Base-by-base conservation (phyloP, 306 rosid genomes). In the Cucurbita pepo region DNA sequence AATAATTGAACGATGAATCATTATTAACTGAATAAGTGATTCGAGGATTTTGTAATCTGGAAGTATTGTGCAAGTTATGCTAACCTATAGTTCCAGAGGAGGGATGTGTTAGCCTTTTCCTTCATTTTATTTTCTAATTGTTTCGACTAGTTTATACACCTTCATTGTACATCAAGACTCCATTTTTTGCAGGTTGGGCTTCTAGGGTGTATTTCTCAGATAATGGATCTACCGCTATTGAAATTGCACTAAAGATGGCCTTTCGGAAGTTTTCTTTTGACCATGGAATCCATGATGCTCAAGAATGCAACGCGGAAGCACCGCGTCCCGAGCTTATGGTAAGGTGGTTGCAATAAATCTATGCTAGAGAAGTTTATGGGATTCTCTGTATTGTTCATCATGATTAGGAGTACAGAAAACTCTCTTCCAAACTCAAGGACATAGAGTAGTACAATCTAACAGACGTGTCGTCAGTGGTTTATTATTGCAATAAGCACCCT, bases 191-290 rank as follows among this genome's bases (percentile, higher is more conserved):
- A 91, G 99, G 88, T 75, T 94, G 95, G 99, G 99, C 97, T 82
- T 89, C 97, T 78, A 85, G 97, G 71, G 72, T 77, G 15, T 94
- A 80, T 82, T 94, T 90, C 82, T 94, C 98, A 4, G 98, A 94
- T 83, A 89, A 90, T 77, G 97, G 96, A 85, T 94, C 97, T 63
- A 93, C 98, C 15, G 96, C 98, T 70, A 89, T 94, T 80, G 97
- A 94, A 85, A 90, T 94, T 82, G 98, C 98, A 69, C 83, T 94
- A 51, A 94, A 90, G 86, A 94, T 94, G 97, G 98, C 98, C 19
- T 90, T 94, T 87, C 97, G 96, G 78, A 94, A 87, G 88, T 94
- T 85, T 83, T 87, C 85, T 71, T 77, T 57, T 81, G 94, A 89
- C 71, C 89, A 82, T 71, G 92, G 87, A 73, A 80, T 86, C 71